These are phyloP conservation scores for Halophytophthora polymorphica DNA, from an alignment of 352 stramenopile species.

Conservation along the genomic window DNA sequence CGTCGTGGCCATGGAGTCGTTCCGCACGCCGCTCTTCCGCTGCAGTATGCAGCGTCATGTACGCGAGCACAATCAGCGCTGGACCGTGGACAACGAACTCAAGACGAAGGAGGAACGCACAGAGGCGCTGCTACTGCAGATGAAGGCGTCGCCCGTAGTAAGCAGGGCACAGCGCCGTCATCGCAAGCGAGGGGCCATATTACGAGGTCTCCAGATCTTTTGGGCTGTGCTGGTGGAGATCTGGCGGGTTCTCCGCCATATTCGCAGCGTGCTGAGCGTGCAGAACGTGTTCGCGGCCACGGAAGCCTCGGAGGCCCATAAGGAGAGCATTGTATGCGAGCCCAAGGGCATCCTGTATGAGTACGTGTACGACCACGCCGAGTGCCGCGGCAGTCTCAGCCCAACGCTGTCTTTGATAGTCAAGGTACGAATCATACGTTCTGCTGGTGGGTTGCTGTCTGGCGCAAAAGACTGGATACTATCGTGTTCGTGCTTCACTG, in stretches of 20 bases:
- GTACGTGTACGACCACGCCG: slow-evolving; percentile 77
- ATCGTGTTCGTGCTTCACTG: neutral
- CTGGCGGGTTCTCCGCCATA: slow-evolving; percentile 41
- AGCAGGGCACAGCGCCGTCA: slow-evolving; percentile 21
- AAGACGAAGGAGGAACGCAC: slow-evolving; percentile 38
- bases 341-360: slow-evolving; percentile 81
- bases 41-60: slow-evolving; percentile 49
- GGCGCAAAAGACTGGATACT: neutral
- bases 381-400: slow-evolving; percentile 56
- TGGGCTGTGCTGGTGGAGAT: slow-evolving; percentile 42
- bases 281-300: slow-evolving; percentile 57
- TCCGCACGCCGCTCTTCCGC: slow-evolving; percentile 65
- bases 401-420: slow-evolving; percentile 61
- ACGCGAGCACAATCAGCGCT: slow-evolving; percentile 64
- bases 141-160: slow-evolving; percentile 42
- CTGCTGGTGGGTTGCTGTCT: neutral
- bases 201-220: slow-evolving; percentile 24
- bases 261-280: slow-evolving; percentile 59
- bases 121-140: slow-evolving; percentile 44
- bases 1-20: slow-evolving; percentile 67
- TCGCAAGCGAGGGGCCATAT: slow-evolving; percentile 16
- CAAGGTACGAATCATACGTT: slow-evolving; percentile 38
- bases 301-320: slow-evolving; percentile 33
- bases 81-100: slow-evolving; percentile 50
- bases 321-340: slow-evolving; percentile 67